These are phyloP conservation scores for Fusarium drepaniforme DNA, from an alignment of 2,329 filamentous ascomycete genomes.

Conservation along the genomic window DNA sequence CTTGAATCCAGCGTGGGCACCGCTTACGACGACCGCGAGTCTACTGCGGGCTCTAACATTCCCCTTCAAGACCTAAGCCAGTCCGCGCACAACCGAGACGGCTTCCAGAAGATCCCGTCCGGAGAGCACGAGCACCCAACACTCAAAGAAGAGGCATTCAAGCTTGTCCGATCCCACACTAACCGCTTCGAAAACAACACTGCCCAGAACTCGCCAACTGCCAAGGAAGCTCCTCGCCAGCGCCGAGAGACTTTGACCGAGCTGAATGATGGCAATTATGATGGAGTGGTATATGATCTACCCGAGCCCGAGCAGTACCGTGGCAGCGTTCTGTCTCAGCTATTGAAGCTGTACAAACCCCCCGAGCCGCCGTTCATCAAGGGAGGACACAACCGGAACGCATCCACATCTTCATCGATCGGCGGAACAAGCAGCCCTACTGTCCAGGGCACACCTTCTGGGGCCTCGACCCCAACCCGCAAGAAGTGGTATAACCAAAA, in stretches of 20 bases:
- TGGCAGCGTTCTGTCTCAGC: constrained; percentile 59
- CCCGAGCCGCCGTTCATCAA: constrained; percentile 43
- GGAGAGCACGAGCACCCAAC: constrained; percentile 18
- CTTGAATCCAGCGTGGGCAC: constrained; percentile 52
- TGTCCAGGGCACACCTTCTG: constrained; percentile 52
- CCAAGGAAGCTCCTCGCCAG: constrained; percentile 25
- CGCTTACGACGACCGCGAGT: constrained; percentile 44
- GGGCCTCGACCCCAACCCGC: constrained; percentile 55
- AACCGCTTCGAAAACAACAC: constrained; percentile 36
- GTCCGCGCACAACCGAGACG: constrained; percentile 25
- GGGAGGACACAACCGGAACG: constrained; percentile 38
- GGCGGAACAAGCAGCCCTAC: constrained; percentile 49
- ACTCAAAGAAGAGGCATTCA: constrained; percentile 52
- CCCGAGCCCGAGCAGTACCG: constrained; percentile 57
- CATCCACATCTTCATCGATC: constrained; percentile 44
- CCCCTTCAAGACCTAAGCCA: constrained; percentile 48
- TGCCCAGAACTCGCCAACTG: constrained; percentile 11
- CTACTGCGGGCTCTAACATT: constrained; percentile 43
- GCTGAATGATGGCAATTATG: constrained; percentile 54
- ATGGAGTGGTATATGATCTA: constrained; percentile 55
- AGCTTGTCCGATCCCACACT: constrained; percentile 59
- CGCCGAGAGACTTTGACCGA: constrained; percentile 46
- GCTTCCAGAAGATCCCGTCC: constrained; percentile 30
- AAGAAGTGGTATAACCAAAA: constrained; percentile 64
- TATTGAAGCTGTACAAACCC: constrained; percentile 60